Base-by-base conservation (phyloP, 1,139 yeast genomes). In the Eremothecium coryli region DNA sequence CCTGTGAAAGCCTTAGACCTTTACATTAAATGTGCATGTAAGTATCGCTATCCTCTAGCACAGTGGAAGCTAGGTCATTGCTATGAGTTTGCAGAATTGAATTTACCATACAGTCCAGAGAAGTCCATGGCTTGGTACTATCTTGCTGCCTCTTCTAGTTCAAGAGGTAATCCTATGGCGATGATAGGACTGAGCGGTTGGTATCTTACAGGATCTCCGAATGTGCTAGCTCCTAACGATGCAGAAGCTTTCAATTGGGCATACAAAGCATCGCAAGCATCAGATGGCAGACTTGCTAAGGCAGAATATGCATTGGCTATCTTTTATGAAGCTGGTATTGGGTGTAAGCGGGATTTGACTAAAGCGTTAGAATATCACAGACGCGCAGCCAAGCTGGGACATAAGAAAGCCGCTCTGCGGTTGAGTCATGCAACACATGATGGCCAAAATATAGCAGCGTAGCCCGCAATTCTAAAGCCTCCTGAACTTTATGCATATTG, bases 111-210 rank as follows among this genome's bases (percentile, higher is more conserved):
- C 14, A 84, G 82, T 50, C 73, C 94, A 11, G 68, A 69, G 46
- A 76, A 80, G 50, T 79, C 93, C 4, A 74, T 90, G 38, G 90
- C 86, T 32, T 90, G 97, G 96, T 90, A 84, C 60, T 68, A 80
- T 38, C 73, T 77, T 46, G 90, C 94, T 1, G 86, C 93, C 0
- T 51, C 49, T 13, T 45, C 46, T 11, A 26, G 36, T 16, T 68
- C 70, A 43, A 69, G 68, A 37, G 82, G 88, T 29, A 90, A 85
- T 50, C 77, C 93, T 0, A 84, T 84, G 50, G 90, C 95, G 5
- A 88, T 88, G 68, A 65, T 88, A 51, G 95, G 95, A 0, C 66
- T 90, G 38, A 74, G 86, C 41, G 88, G 96, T 30, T 90, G 98
- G 97, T 82, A 81, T 52, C 65, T 90, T 43, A 76, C 84, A 0